phyloP scores from a whole-genome alignment of 108 stramenopile genomes.

The Thalassiosira profunda region DNA sequence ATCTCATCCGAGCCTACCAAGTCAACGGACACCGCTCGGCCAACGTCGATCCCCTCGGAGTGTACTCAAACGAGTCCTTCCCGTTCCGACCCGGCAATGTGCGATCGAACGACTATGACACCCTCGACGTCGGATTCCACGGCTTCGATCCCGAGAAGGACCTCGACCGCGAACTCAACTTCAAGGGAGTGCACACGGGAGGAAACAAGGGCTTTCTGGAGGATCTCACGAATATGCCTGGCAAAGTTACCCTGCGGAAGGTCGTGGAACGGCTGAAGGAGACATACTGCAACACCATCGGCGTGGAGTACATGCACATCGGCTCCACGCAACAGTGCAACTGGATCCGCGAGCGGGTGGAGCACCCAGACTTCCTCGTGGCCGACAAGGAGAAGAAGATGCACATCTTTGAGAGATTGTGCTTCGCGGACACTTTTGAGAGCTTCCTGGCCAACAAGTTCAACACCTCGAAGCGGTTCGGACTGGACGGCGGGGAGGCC shows the following conservation, averaged over 20 bases:
- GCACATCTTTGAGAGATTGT: slow-evolving; percentile 95
- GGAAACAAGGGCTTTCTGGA: slow-evolving; percentile 97
- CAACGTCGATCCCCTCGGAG: slow-evolving; percentile 95
- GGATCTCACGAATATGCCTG: slow-evolving; percentile 79
- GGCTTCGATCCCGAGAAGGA: slow-evolving; percentile 91
- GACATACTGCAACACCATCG: slow-evolving; percentile 97
- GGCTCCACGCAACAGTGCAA: slow-evolving; percentile 91
- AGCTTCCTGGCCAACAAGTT: slow-evolving; percentile 97
- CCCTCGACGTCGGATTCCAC: slow-evolving; percentile 91
- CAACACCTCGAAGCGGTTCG: slow-evolving; percentile 99
- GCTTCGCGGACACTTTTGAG: slow-evolving; percentile 98
- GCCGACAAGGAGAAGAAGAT: slow-evolving; percentile 89
- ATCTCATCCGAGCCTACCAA: slow-evolving; percentile 98
- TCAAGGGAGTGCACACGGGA: slow-evolving; percentile 81
- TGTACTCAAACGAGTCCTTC: slow-evolving; percentile 84
- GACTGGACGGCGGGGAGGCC: slow-evolving; percentile 97
- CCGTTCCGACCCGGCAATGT: slow-evolving; percentile 74
- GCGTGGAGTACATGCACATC: slow-evolving; percentile 99
- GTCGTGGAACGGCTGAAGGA: slow-evolving; percentile 83
- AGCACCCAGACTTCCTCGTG: slow-evolving; percentile 85
- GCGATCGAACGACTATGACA: slow-evolving; percentile 54
- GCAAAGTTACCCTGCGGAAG: slow-evolving; percentile 87
- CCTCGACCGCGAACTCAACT: slow-evolving; percentile 91
- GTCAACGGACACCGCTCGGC: slow-evolving; percentile 97
- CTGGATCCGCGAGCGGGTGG: slow-evolving; percentile 97